Base-by-base conservation (phyloP, 495 filamentous ascomycete species). In the Trichoderma orchidacearum region DNA sequence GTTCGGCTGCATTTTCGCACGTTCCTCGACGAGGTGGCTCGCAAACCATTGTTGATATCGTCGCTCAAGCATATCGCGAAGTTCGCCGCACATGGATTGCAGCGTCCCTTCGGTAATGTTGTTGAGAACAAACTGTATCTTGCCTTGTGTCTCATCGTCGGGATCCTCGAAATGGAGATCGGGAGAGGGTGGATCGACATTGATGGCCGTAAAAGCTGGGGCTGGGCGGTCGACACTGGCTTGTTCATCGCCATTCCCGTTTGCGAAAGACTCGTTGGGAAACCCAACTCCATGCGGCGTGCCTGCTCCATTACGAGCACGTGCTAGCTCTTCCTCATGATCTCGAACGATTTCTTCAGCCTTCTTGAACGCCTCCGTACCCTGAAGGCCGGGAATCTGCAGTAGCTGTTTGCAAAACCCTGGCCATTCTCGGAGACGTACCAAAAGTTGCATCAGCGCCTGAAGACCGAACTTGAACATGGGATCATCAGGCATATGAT, bases 401-500 rank as follows among this genome's bases (percentile, higher is more conserved):
- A 92, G 70, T 8, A 99, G 77, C 30, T 87, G 77, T 50, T 84
- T 80, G 66, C 92, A 96, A 65, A 95, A 93, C 4, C 83, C 86
- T 6, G 87, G 85, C 93, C 94, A 97, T 62, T 97, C 93, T 4
- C 78, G 76, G n/a, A 99, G 78, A 41, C 90, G 83, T 30, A 78
- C 74, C 45, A 85, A 82, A 53, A 96, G 79, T 64, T 96, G 89
- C 56, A 95, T 82, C 30, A 99, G 83, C 7, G 93, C 94, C 65
- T 97, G 92, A n/a, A 97, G 78, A 1, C 93, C 93, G 66, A 99
- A 99, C 61, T 96, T 96, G 73, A 90, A 97, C 93, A 99, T 97
- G 0, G 86, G 81, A 52, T 88, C 80, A 15, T 91, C 85, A 9
- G 86, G 79, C 5, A 77, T 74, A 61, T 90, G 85, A 58, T 95